Evolutionary conservation across 768 basidiomycete genomes (phyloP).

Genomic region (Vishniacozyma victoriae): DNA sequence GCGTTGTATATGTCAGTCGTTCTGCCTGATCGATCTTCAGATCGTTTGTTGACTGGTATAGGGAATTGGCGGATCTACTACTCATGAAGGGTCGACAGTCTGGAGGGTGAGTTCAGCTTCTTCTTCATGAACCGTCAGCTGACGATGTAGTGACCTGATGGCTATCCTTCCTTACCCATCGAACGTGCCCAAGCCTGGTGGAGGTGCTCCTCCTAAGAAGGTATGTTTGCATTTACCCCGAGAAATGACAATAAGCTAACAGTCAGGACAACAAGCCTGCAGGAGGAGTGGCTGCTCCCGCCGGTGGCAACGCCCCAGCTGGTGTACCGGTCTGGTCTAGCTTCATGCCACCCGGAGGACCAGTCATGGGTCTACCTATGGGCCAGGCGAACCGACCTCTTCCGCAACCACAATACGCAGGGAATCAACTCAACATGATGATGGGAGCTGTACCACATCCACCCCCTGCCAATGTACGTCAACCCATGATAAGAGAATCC

Average conservation of each 20-base stretch:
- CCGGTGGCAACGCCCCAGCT: constrained; percentile 16
- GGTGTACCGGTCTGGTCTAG: constrained; percentile 33
- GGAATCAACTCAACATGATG: constrained; percentile 6
- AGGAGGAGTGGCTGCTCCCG: neutral
- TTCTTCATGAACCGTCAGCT: neutral
- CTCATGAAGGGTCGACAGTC: constrained; percentile 46
- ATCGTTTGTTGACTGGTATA: neutral
- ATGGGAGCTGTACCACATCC: constrained; percentile 18
- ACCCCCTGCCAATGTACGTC: constrained; percentile 15
- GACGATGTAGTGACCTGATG: constrained; percentile 31
- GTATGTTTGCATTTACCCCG: no score
- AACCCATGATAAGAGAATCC: neutral
- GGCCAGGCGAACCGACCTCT: constrained; percentile 19
- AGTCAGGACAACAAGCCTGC: constrained; percentile 2
- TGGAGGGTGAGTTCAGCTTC: constrained; percentile 28
- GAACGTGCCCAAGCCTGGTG: constrained; percentile 20
- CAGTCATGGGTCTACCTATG: constrained; percentile 18
- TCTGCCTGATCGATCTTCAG: neutral
- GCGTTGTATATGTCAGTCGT: constrained; percentile 43
- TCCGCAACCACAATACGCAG: constrained; percentile 18
- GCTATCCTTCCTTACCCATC: constrained; percentile 39
- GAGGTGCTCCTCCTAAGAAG: constrained; percentile 20
- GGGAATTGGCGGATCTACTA: constrained; percentile 44
- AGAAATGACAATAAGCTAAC: neutral
- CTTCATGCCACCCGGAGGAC: constrained; percentile 16